Evolutionary conservation across 1,284 basidiomycete genomes (phyloP), one percentile per base, ranked within the genome.

Genomic region (Cutaneotrichosporon cutaneum): DNA sequence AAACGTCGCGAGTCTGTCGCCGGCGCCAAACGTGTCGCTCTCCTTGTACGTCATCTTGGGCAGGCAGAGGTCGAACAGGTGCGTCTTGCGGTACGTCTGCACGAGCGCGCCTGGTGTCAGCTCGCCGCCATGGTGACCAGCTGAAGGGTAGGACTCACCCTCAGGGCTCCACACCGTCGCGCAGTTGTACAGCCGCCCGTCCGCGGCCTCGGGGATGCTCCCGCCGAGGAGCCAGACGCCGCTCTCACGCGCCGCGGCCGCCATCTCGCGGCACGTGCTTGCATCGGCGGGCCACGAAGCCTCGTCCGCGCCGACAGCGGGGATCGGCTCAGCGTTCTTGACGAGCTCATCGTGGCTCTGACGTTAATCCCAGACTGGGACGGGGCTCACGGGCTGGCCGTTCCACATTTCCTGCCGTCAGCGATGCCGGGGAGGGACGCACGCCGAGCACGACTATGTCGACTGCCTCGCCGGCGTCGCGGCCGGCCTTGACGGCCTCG

Each of bases 41-140:
- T 88, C 92, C 82, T 92, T 92, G 84, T 96, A 95, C 10, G 81
- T 92, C 77, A 96, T 94, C 76, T 92, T 89, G 18, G 91, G 91
- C 54, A 94, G 92, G 74, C 95, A 90, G 60, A 96, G 94, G 75
- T 96, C 93, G 74, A 96, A 96, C 5, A 96, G 81, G 72, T 96
- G 93, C 0, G 95, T 84, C 76, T 96, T 95, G 61, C 93, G 86
- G 74, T 94, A 90, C 26, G 84, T 85, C 1, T 88, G 87, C 39
- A 95, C 85, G 33, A 94, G 56, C 50, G 11, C 16, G 54, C 59
- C 59, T 77, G 87, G n/a, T n/a, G n/a, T n/a, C n/a, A n/a, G n/a
- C n/a, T n/a, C n/a, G n/a, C n/a, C n/a, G n/a, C n/a, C n/a, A n/a
- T n/a, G n/a, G n/a, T n/a, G n/a, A n/a, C n/a, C n/a, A n/a, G n/a